Evolutionary conservation across 139 green algal species (phyloP).

Genomic region (Closterium sp.): DNA sequence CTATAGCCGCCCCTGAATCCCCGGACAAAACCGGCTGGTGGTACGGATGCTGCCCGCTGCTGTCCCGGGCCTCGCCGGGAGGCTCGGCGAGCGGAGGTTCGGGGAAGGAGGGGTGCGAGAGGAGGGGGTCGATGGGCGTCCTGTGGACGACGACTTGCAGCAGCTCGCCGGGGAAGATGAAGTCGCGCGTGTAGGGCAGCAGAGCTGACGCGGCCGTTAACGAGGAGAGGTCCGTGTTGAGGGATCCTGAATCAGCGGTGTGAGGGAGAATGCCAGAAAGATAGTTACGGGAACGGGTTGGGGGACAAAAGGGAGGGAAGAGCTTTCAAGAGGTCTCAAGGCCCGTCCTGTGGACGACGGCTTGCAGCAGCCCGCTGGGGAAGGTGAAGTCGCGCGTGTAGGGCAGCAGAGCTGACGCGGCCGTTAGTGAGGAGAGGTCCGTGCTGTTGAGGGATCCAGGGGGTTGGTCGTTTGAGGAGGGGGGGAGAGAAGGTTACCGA

Average conservation of each 20-base stretch:
- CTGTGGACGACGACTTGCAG: conserved; percentile 34
- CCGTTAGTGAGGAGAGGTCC: background rate
- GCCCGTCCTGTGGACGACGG: conserved; percentile 31
- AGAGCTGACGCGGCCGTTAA: background rate
- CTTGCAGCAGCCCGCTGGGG: conserved; percentile 18
- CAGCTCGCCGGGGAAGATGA: conserved; percentile 22
- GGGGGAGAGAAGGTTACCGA: too few species aligned
- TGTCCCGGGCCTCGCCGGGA: background rate
- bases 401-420: background rate
- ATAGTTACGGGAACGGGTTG: conserved; percentile 1
- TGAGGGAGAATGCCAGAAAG: too few species aligned
- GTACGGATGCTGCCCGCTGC: background rate
- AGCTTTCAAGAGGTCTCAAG: background rate
- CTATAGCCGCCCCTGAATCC: background rate
- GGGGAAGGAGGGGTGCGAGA: background rate
- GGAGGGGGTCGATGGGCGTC: conserved; percentile 9
- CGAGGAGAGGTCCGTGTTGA: background rate
- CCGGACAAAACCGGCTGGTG: background rate
- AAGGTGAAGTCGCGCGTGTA: conserved; percentile 7
- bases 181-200: background rate
- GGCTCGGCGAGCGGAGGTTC: background rate
- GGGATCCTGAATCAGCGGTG: too few species aligned
- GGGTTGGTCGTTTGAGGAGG: too few species aligned
- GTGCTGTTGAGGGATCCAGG: background rate
- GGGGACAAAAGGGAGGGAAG: background rate